These are phyloP conservation scores for Ceratocystiopsis minuta DNA, from an alignment of 2,329 filamentous ascomycete genomes.

Conservation along the genomic window DNA sequence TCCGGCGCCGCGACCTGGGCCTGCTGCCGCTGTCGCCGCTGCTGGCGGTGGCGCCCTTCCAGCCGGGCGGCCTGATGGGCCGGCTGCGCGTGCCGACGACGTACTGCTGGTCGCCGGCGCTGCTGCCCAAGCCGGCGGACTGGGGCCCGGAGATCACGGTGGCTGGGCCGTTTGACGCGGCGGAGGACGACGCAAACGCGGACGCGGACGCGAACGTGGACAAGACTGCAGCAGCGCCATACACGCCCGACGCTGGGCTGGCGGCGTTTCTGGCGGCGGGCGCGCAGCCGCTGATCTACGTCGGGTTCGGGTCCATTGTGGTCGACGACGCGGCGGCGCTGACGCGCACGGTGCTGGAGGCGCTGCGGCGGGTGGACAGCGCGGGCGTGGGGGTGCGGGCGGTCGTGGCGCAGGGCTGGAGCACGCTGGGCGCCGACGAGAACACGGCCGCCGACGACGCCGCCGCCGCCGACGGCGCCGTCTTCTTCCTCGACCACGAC, in stretches of 20 bases:
- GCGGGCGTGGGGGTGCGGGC: conserved; percentile 37
- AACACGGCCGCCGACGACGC: too few species aligned
- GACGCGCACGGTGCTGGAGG: conserved; percentile 55
- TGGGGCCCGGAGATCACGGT: conserved; percentile 57
- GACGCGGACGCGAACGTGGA: neutral
- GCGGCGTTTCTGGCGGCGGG: conserved; percentile 48
- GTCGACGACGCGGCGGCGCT: conserved; percentile 57
- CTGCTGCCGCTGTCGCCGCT: conserved; percentile 22
- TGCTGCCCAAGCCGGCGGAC: conserved; percentile 55
- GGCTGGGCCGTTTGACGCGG: conserved; percentile 54
- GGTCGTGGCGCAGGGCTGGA: conserved; percentile 76
- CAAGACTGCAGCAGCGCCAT: conserved; percentile 15
- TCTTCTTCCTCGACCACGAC: conserved; percentile 2
- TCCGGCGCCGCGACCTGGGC: conserved; percentile 24
- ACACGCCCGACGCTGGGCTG: conserved; percentile 46
- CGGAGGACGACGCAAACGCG: neutral
- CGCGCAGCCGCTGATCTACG: conserved; percentile 52
- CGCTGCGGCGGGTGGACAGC: conserved; percentile 33
- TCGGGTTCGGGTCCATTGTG: conserved; percentile 71
- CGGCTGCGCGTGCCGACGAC: conserved; percentile 56
- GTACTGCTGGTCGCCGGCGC: conserved; percentile 38
- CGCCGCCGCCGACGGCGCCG: neutral
- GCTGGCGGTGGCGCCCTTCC: conserved; percentile 48
- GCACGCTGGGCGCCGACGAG: conserved; percentile 51
- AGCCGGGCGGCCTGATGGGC: conserved; percentile 35